A percentile compares a stretch with the other conserved stretches of the same genome.
These are phyloP conservation scores for Boletus coccyginus DNA, from an alignment of 768 basidiomycete genomes.

Conservation along the genomic window DNA sequence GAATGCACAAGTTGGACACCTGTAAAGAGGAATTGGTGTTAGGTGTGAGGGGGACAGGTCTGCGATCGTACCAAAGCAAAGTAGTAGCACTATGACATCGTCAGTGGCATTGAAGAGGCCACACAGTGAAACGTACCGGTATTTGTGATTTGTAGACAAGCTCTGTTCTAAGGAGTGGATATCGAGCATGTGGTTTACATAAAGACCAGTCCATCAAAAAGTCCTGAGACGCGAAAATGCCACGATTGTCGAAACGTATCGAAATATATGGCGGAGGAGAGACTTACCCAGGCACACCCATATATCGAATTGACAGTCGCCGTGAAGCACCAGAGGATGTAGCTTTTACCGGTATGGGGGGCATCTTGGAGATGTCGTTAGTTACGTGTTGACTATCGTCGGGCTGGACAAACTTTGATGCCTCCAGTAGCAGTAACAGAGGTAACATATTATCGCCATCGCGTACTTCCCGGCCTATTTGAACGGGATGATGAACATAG, in stretches of 20 bases:
- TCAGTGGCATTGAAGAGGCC: not conserved
- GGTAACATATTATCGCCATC: constrained; percentile 57
- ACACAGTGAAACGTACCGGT: constrained; percentile 40
- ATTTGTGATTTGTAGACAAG: constrained; percentile 67
- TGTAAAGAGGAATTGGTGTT: constrained; percentile 25
- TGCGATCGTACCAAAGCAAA: constrained; percentile 59
- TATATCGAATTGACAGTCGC: constrained; percentile 67
- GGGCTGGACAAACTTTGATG: constrained; percentile 44
- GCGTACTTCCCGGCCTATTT: constrained; percentile 82
- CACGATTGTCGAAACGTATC: not conserved
- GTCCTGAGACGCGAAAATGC: constrained; percentile 50
- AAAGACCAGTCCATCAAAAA: constrained; percentile 92
- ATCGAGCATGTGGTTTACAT: constrained; percentile 50
- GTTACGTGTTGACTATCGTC: not conserved
- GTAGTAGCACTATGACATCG: constrained; percentile 60
- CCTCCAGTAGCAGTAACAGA: constrained; percentile 79
- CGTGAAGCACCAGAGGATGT: constrained; percentile 69
- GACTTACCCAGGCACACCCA: constrained; percentile 72
- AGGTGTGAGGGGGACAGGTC: not conserved
- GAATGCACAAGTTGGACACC: constrained; percentile 69
- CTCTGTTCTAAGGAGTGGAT: constrained; percentile 68
- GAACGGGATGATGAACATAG: not conserved
- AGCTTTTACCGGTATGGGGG: constrained; percentile 43
- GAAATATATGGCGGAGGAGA: not conserved
- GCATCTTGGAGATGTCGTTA: constrained; percentile 25